A percentile compares a stretch with the other conserved stretches of the same genome.
These are phyloP conservation scores for Babesia bovis DNA, from an alignment of 169 alveolate species.

Conservation along the genomic window DNA sequence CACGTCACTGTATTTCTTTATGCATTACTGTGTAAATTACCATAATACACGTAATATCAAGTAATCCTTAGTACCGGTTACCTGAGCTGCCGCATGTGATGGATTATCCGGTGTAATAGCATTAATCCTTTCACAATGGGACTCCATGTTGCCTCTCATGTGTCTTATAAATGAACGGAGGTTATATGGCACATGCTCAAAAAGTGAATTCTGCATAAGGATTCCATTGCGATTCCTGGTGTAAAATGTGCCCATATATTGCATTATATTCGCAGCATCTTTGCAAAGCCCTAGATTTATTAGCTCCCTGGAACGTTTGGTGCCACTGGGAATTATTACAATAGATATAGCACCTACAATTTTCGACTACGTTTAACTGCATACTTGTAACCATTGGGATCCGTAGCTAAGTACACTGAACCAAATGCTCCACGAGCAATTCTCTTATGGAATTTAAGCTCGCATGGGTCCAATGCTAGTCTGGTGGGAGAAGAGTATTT, in stretches of 20 bases:
- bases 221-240: constrained; percentile 51
- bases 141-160: constrained; percentile 13
- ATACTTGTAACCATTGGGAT: constrained; percentile 32
- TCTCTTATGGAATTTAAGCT: constrained; percentile 57
- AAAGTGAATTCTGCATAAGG: constrained; percentile 41
- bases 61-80: too few species aligned
- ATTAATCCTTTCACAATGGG: not conserved
- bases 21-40: not conserved
- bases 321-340: constrained; percentile 20
- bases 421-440: constrained; percentile 66
- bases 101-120: not conserved
- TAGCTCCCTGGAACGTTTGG: constrained; percentile 58
- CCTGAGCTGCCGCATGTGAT: not conserved
- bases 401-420: constrained; percentile 59
- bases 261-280: constrained; percentile 49
- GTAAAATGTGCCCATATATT: constrained; percentile 55
- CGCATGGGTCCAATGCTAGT: constrained; percentile 32
- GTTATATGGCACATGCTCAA: constrained; percentile 53
- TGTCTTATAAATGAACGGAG: constrained; percentile 29
- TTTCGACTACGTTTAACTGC: constrained; percentile 56
- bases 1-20: constrained; percentile 56
- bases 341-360: constrained; percentile 9
- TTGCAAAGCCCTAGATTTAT: constrained; percentile 61
- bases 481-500: constrained; percentile 52
- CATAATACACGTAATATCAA: not conserved